Percentiles rank a stretch among this genome's conserved stretches.
These are phyloP conservation scores for Hibiscus mutabilis DNA, from an alignment of 345 rosid species.

Conservation along the genomic window DNA sequence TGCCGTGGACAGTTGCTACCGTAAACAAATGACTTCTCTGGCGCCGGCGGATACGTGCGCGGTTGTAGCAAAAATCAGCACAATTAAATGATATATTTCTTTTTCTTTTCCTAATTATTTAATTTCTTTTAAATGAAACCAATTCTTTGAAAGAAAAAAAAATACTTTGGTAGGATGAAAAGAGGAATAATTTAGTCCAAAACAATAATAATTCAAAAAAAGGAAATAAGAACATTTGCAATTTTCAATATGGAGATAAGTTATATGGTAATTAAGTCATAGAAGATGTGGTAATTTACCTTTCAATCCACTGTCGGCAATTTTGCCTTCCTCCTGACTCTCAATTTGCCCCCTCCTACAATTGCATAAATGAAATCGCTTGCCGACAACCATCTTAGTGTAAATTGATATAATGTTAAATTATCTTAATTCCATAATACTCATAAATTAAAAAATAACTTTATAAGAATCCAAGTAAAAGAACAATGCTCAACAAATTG, in stretches of 20 bases:
- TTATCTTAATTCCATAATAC: no score
- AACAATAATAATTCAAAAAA: not conserved
- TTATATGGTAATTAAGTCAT: not conserved
- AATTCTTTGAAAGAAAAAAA: not conserved
- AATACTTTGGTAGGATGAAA: not conserved
- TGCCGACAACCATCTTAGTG: not conserved
- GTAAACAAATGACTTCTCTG: not conserved
- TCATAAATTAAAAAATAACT: no score
- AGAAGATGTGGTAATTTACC: not conserved
- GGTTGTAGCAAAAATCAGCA: no score
- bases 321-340: not conserved
- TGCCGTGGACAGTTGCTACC: not conserved
- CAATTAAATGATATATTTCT: no score
- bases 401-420: no score
- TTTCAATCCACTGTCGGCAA: conserved; percentile 12
- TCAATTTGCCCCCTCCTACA: not conserved
- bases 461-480: no score
- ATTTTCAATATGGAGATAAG: not conserved
- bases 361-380: not conserved
- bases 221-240: not conserved
- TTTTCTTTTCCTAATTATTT: not conserved
- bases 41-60: not conserved
- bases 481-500: not conserved
- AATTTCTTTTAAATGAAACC: not conserved
- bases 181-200: not conserved